Evolutionary conservation across 371 early-diverging fungal genomes (phyloP).

Genomic region (Cladochytrium tenue): DNA sequence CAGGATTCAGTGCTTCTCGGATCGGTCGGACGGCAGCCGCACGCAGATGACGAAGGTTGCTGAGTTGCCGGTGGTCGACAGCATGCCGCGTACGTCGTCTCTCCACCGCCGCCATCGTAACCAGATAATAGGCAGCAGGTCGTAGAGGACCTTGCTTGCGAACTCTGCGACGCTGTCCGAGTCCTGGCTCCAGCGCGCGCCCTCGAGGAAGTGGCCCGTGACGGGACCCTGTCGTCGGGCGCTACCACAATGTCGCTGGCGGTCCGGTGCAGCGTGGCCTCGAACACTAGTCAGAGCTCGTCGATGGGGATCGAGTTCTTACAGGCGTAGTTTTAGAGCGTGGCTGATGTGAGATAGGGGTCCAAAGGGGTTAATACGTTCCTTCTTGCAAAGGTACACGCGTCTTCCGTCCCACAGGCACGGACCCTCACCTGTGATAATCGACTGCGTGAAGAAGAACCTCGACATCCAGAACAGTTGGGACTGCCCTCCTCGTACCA

Average conservation of each 20-base stretch:
- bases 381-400: not conserved
- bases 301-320: conserved; percentile 57
- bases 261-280: conserved; percentile 33
- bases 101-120: conserved; percentile 38
- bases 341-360: no score
- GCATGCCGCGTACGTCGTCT: conserved; percentile 45
- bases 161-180: conserved; percentile 46
- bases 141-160: conserved; percentile 49
- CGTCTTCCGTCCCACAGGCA: no score
- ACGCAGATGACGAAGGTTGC: conserved; percentile 58
- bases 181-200: conserved; percentile 51
- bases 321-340: conserved; percentile 62
- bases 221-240: conserved; percentile 53
- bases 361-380: no score
- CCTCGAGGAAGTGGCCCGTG: conserved; percentile 52
- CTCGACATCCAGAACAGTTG: conserved; percentile 62
- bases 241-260: conserved; percentile 16
- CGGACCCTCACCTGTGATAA: conserved; percentile 60
- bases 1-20: conserved; percentile 53
- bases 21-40: conserved; percentile 44
- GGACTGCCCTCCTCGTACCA: conserved; percentile 59
- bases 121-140: conserved; percentile 53
- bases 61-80: conserved; percentile 60
- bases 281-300: conserved; percentile 52
- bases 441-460: conserved; percentile 66